phyloP scores from a whole-genome alignment of 257 asterid species.

The Fraxinus pennsylvanica region DNA sequence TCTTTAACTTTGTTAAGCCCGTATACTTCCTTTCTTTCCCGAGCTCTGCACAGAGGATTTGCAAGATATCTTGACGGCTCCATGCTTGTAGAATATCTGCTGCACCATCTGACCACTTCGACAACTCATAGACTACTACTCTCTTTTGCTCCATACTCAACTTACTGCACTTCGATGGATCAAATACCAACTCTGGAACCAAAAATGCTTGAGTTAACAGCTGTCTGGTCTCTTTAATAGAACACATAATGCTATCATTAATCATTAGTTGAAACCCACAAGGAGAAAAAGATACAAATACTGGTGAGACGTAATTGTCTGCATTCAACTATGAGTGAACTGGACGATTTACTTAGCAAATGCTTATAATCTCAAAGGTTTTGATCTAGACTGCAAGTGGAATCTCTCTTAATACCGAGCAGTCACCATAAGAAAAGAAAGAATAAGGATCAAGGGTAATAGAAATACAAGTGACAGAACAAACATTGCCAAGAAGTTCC shows the following conservation, averaged over 20 bases:
- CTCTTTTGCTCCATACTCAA: conserved; percentile 78
- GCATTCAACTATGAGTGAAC: conserved; percentile 1
- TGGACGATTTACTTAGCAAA: background rate
- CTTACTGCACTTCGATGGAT: conserved; percentile 73
- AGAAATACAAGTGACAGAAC: background rate
- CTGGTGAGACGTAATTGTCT: background rate
- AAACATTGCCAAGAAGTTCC: conserved; percentile 2
- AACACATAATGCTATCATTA: background rate
- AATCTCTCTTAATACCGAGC: background rate
- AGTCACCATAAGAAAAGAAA: conserved; percentile 2
- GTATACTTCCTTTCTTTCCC: conserved; percentile 97
- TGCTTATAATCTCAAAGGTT: background rate
- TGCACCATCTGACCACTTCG: conserved; percentile 70
- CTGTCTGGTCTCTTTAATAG: background rate
- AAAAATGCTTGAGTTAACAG: conserved; percentile 16
- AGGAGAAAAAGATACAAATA: background rate
- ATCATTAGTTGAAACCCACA: background rate
- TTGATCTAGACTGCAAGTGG: background rate
- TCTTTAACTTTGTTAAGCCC: conserved; percentile 79
- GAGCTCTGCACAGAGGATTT: conserved; percentile 87
- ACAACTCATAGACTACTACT: conserved; percentile 70
- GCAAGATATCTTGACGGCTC: conserved; percentile 93
- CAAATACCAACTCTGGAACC: conserved; percentile 55
- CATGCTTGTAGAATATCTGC: conserved; percentile 76
- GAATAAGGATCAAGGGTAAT: conserved; percentile 5